These are phyloP conservation scores for Xylariaceae sp. DNA, from an alignment of 2,329 filamentous ascomycete species.

Conservation along the genomic window DNA sequence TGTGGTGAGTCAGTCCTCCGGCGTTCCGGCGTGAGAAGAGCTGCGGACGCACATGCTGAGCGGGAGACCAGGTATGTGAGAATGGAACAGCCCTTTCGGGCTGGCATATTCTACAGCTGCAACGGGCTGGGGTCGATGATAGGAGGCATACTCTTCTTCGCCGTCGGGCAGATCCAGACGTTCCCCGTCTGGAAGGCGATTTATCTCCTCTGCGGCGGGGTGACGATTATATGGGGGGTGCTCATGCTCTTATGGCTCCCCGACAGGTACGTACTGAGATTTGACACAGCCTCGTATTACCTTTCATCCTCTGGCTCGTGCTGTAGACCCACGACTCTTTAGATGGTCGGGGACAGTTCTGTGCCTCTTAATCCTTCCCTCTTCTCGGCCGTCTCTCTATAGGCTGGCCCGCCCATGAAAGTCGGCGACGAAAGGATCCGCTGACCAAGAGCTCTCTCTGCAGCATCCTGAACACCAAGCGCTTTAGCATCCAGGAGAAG, in stretches of 20 bases:
- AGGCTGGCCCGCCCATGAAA: too few relatives aligned
- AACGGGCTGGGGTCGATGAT: constrained; percentile 31
- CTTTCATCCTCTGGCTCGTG: too few relatives aligned
- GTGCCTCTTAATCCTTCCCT: too few relatives aligned
- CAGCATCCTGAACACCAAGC: constrained; percentile 32
- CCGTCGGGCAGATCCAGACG: constrained; percentile 31
- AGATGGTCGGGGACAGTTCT: too few relatives aligned
- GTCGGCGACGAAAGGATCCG: too few relatives aligned
- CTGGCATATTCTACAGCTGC: constrained; percentile 34
- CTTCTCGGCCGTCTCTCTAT: too few relatives aligned
- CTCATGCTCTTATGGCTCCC: constrained; percentile 34
- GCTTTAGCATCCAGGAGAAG: constrained; percentile 35
- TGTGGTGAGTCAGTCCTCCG: constrained; percentile 27
- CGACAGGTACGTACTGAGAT: too few relatives aligned
- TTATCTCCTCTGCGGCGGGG: constrained; percentile 36
- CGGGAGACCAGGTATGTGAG: constrained; percentile 30
- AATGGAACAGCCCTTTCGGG: constrained; percentile 38
- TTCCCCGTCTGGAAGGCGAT: constrained; percentile 37
- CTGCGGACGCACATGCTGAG: too few relatives aligned
- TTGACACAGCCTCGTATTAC: too few relatives aligned
- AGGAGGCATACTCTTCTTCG: constrained; percentile 29
- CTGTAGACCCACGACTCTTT: too few relatives aligned
- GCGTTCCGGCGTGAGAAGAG: too few relatives aligned
- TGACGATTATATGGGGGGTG: constrained; percentile 34
- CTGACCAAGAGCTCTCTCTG: too few relatives aligned